Conservation (phyloP, 352 stramenopile species). For the Phytophthora nicotianae region DNA sequence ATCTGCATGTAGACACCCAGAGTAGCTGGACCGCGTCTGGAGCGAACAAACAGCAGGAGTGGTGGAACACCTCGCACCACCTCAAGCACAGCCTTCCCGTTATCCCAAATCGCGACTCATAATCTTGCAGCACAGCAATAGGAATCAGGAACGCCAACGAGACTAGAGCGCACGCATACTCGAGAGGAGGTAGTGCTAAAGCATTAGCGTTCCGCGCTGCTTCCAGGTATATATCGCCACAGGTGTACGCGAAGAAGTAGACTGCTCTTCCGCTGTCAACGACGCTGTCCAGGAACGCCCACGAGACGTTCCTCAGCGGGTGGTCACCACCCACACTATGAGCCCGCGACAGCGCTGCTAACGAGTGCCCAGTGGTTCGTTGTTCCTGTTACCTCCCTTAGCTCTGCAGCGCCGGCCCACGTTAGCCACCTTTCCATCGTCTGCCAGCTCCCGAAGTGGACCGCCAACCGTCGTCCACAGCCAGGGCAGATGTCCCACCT, state of each 20-base stretch:
- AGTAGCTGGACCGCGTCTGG: neutral
- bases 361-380: too few relatives aligned
- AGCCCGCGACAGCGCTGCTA: neutral
- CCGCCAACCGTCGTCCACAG: too few relatives aligned
- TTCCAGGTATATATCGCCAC: neutral
- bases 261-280: neutral
- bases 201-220: neutral
- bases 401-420: too few relatives aligned
- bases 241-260: neutral
- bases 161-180: neutral
- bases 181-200: neutral
- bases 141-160: neutral
- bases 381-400: too few relatives aligned
- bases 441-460: too few relatives aligned
- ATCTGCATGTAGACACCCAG: neutral
- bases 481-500: too few relatives aligned
- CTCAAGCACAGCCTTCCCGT: neutral
- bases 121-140: neutral
- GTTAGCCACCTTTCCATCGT: too few relatives aligned
- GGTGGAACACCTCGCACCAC: neutral
- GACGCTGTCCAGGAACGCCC: neutral
- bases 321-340: neutral
- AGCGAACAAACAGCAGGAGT: neutral
- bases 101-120: neutral
- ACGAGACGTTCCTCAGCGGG: neutral